Evolutionary conservation across 805 yeast species (phyloP).

Genomic region (Lipomyces orientalis): DNA sequence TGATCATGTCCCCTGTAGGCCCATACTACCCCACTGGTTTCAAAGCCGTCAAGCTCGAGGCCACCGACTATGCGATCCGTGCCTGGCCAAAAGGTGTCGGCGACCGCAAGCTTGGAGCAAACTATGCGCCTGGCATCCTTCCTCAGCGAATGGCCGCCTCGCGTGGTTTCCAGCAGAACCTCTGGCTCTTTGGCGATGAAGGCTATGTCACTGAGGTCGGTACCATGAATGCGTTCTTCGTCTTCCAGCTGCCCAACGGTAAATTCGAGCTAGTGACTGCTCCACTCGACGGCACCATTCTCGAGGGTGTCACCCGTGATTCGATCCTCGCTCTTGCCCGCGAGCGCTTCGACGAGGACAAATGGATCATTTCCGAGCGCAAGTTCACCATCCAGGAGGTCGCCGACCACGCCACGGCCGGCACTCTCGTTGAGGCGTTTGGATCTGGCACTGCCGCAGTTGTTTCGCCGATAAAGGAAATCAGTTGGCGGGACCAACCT

Average conservation of each 20-base stretch:
- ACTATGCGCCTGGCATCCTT: conserved; percentile 92
- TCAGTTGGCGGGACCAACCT: conserved; percentile 76
- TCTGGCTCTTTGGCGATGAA: conserved; percentile 95
- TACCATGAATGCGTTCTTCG: conserved; percentile 94
- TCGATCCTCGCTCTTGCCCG: conserved; percentile 79
- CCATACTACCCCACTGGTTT: conserved; percentile 95
- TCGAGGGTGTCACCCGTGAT: conserved; percentile 96
- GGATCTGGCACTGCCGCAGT: conserved; percentile 98
- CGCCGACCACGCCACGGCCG: conserved; percentile 73
- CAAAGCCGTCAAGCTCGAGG: conserved; percentile 92
- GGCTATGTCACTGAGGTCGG: conserved; percentile 93
- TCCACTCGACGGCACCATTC: conserved; percentile 95
- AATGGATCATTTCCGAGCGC: conserved; percentile 87
- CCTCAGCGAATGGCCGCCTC: conserved; percentile 90
- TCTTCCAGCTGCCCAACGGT: conserved; percentile 65
- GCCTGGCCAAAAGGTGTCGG: conserved; percentile 99
- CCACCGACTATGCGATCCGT: conserved; percentile 93
- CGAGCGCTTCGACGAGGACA: conserved; percentile 70
- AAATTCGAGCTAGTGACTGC: conserved; percentile 93
- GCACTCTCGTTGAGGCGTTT: conserved; percentile 89
- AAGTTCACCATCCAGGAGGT: conserved; percentile 82
- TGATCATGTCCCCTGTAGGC: conserved; percentile 95
- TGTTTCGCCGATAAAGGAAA: conserved; percentile 89
- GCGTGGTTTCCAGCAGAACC: conserved; percentile 92
- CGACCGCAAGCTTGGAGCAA: conserved; percentile 94